These are phyloP conservation scores for Kurtzmaniella cleridarum DNA, from an alignment of 805 yeast genomes.

Conservation along the genomic window DNA sequence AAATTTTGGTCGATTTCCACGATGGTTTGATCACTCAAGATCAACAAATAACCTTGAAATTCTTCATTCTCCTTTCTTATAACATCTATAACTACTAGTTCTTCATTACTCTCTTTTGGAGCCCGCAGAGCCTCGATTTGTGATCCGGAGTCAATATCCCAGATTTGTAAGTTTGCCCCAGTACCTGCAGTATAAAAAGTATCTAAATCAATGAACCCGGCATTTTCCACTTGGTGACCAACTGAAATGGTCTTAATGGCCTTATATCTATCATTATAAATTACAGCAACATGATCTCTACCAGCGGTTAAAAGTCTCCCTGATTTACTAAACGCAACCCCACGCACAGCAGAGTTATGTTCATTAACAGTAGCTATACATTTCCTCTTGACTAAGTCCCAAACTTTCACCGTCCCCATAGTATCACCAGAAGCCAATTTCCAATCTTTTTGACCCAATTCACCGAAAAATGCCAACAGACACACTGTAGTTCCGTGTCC, in stretches of 20 bases:
- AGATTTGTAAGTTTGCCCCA: conserved; percentile 59
- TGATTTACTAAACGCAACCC: conserved; percentile 55
- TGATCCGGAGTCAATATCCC: conserved; percentile 50
- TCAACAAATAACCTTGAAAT: conserved; percentile 35
- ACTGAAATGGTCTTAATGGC: conserved; percentile 65
- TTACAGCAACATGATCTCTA: conserved; percentile 71
- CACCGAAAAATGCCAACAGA: conserved; percentile 68
- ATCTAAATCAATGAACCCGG: conserved; percentile 46
- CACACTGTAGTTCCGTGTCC: conserved; percentile 93
- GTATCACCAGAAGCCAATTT: conserved; percentile 67
- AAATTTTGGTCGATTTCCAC: conserved; percentile 35
- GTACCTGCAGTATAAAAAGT: conserved; percentile 75
- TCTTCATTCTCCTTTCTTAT: conserved; percentile 29
- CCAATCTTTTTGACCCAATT: conserved; percentile 67
- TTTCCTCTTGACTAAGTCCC: conserved; percentile 72
- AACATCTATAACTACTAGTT: conserved; percentile 62
- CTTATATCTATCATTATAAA: conserved; percentile 52
- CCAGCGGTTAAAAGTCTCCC: conserved; percentile 78
- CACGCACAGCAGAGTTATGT: conserved; percentile 83
- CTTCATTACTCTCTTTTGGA: conserved; percentile 63
- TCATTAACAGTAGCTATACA: conserved; percentile 59
- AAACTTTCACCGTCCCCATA: conserved; percentile 49
- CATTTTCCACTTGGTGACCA: conserved; percentile 64
- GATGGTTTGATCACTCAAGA: conserved; percentile 82
- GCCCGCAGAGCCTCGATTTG: conserved; percentile 39